phyloP scores from a whole-genome alignment of 2,329 filamentous ascomycete genomes.

The Diaporthe eres region DNA sequence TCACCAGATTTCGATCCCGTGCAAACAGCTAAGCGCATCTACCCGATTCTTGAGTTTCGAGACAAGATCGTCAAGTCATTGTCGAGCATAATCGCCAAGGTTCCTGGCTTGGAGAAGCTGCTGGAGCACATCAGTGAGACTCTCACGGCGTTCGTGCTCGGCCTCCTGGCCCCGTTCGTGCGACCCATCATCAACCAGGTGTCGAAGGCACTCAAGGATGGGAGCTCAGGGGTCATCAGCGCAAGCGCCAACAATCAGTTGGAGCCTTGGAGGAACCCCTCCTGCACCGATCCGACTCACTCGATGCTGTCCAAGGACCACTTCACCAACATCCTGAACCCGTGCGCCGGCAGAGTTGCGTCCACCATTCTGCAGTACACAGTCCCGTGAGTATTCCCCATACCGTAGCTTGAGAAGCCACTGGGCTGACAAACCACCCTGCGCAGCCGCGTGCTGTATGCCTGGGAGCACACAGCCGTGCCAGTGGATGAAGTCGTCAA shows the following conservation, averaged over 20 bases:
- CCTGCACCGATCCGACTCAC: slow-evolving; percentile 84
- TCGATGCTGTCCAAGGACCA: slow-evolving; percentile 89
- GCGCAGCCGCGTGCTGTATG: slow-evolving; percentile 82
- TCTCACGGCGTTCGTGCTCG: slow-evolving; percentile 91
- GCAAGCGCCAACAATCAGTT: slow-evolving; percentile 81
- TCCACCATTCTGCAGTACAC: slow-evolving; percentile 86
- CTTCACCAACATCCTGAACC: slow-evolving; percentile 84
- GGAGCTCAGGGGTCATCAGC: slow-evolving; percentile 79
- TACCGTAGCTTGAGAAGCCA: background rate
- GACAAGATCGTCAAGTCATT: slow-evolving; percentile 94
- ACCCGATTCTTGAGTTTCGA: slow-evolving; percentile 93
- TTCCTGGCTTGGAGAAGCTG: slow-evolving; percentile 90
- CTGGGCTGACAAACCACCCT: slow-evolving; percentile 44
- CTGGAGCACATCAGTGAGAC: slow-evolving; percentile 95
- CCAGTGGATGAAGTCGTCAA: slow-evolving; percentile 86
- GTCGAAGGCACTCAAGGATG: slow-evolving; percentile 86
- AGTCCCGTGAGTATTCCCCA: slow-evolving; percentile 72
- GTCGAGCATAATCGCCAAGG: slow-evolving; percentile 87
- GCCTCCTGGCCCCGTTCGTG: slow-evolving; percentile 91
- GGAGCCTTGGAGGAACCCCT: slow-evolving; percentile 83
- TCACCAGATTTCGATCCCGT: slow-evolving; percentile 82
- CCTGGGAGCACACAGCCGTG: slow-evolving; percentile 90
- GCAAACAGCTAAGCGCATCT: slow-evolving; percentile 85
- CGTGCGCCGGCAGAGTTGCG: slow-evolving; percentile 81
- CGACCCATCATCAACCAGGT: slow-evolving; percentile 91